These are phyloP conservation scores for Globisporangium paddicum DNA, from an alignment of 352 stramenopile species.

Conservation along the genomic window DNA sequence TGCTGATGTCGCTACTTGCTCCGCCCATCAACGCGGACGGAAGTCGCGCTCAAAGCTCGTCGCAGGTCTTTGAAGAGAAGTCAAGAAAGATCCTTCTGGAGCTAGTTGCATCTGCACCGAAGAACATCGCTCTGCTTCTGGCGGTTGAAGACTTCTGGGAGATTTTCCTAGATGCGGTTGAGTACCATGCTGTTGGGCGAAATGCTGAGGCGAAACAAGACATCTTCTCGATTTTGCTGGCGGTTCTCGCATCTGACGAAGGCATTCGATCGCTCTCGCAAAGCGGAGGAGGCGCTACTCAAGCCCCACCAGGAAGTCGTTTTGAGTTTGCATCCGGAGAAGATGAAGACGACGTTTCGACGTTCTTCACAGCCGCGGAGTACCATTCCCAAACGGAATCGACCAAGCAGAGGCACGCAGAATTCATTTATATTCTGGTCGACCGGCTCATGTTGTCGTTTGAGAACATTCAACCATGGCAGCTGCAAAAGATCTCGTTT, in stretches of 20 bases:
- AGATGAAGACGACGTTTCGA: conserved; percentile 41
- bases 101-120: conserved; percentile 33
- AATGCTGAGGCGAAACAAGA: conserved; percentile 39
- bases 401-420: conserved; percentile 26
- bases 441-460: conserved; percentile 65
- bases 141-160: conserved; percentile 44
- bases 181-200: conserved; percentile 34
- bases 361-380: conserved; percentile 52
- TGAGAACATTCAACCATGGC: conserved; percentile 73
- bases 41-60: conserved; percentile 15
- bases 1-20: conserved; percentile 34
- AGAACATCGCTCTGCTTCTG: conserved; percentile 44
- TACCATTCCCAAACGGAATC: conserved; percentile 34
- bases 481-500: conserved; percentile 74
- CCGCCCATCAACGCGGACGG: conserved; percentile 12
- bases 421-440: conserved; percentile 54
- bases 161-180: conserved; percentile 38
- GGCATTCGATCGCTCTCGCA: conserved; percentile 37
- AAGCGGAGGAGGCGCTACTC: neutral
- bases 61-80: conserved; percentile 16
- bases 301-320: conserved; percentile 16
- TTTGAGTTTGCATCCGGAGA: conserved; percentile 33
- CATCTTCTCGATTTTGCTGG: conserved; percentile 47
- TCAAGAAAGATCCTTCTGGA: conserved; percentile 26
- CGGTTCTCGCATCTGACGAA: conserved; percentile 45